Conservation (phyloP, 257 asterid species). For the Gentiana dahurica region DNA sequence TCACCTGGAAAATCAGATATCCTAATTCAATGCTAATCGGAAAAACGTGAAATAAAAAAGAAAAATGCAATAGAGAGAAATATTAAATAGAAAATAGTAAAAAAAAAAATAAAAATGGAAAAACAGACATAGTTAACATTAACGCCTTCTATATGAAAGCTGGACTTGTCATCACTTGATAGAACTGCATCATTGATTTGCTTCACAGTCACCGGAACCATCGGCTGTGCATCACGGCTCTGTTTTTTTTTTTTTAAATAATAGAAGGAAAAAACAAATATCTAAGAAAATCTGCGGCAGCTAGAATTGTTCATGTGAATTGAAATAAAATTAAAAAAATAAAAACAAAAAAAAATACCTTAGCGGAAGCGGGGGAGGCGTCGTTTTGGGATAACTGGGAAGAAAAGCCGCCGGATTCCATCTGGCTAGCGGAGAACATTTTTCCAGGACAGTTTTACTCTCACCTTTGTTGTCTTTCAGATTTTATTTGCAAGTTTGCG, state of each 20-base stretch:
- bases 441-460: too few relatives aligned
- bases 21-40: background rate
- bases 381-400: too few relatives aligned
- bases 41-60: background rate
- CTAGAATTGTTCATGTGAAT: too few relatives aligned
- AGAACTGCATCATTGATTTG: slow-evolving; percentile 48
- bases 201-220: slow-evolving; percentile 75
- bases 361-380: too few relatives aligned
- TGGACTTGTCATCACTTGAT: slow-evolving; percentile 45
- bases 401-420: too few relatives aligned
- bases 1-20: slow-evolving; percentile 36
- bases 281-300: too few relatives aligned
- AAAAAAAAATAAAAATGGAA: background rate
- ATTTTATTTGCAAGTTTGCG: too few relatives aligned
- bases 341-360: too few relatives aligned
- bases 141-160: slow-evolving; percentile 43
- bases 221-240: slow-evolving; percentile 64
- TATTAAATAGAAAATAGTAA: background rate
- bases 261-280: too few relatives aligned
- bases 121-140: slow-evolving; percentile 50
- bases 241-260: slow-evolving; percentile 1
- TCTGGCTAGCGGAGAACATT: too few relatives aligned
- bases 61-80: background rate
- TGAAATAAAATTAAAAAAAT: too few relatives aligned
- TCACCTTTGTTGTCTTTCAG: too few relatives aligned